These are phyloP conservation scores for Platanthera zijinensis DNA, from an alignment of 106 monocot genomes.

Conservation along the genomic window DNA sequence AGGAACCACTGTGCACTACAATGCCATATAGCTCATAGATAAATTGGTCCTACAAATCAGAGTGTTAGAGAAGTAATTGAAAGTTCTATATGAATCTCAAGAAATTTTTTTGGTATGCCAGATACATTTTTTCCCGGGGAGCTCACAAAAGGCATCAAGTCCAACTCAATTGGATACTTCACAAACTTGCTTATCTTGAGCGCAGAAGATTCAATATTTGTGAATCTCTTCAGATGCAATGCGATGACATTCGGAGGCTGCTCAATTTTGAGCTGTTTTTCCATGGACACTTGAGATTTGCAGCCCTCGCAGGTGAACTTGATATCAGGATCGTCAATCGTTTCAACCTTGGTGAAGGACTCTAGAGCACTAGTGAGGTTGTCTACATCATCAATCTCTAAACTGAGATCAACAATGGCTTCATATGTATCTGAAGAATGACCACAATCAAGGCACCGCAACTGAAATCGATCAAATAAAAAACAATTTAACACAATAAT, in stretches of 20 bases:
- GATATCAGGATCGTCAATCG: slow-evolving; percentile 45
- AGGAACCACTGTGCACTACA: slow-evolving; percentile 42
- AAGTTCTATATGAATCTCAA: background rate
- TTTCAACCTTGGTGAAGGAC: slow-evolving; percentile 61
- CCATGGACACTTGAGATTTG: slow-evolving; percentile 29
- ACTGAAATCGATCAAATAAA: slow-evolving; percentile 24
- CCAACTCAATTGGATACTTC: slow-evolving; percentile 49
- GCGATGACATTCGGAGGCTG: slow-evolving; percentile 48
- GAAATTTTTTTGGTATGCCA: background rate
- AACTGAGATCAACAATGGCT: slow-evolving; percentile 52
- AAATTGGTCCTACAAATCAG: slow-evolving; percentile 26
- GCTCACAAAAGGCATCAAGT: slow-evolving; percentile 50
- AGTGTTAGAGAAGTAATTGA: background rate
- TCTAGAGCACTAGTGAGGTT: slow-evolving; percentile 41
- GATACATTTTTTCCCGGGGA: slow-evolving; percentile 22
- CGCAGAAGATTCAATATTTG: slow-evolving; percentile 11
- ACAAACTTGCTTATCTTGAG: slow-evolving; percentile 55
- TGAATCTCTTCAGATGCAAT: slow-evolving; percentile 77
- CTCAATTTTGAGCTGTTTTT: slow-evolving; percentile 57
- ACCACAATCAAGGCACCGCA: slow-evolving; percentile 52
- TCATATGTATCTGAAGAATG: slow-evolving; percentile 60
- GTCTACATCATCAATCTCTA: slow-evolving; percentile 51
- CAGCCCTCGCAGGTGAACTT: slow-evolving; percentile 62
- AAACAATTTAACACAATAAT: background rate
- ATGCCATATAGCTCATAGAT: slow-evolving; percentile 56